Evolutionary conservation across 495 filamentous ascomycete species (phyloP), one percentile per base, ranked within the genome.

Genomic region (Zalerion maritima): DNA sequence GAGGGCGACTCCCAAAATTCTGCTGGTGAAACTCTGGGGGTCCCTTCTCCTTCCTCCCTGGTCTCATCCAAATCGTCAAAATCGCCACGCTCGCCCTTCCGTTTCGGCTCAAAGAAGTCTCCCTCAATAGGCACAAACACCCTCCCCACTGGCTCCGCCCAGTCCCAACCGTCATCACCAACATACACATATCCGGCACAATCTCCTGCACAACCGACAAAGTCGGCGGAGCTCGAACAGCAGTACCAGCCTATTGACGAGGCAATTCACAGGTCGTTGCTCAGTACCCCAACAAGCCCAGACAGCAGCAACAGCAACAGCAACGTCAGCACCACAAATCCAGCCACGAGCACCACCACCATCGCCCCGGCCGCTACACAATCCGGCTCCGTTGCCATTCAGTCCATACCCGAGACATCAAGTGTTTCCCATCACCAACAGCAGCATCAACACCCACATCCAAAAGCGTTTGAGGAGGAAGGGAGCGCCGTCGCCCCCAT

Each of bases 11-110:
- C 40, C n/a, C n/a, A n/a, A 23, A 37, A 46, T 32, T 37, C 46
- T 38, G 35, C 40, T 44, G 45, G 37, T 47, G 51, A 55, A 45
- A 50, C 45, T 25, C 48, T 51, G 34, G 52, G 47, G 28, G 45
- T 48, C 30, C 42, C 40, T 32, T 54, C 46, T 32, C 42, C 50
- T 21, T 33, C 49, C 17, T 11, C 31, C 26, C 5, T 24, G 26
- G 29, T 36, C 41, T 45, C 57, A 34, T 38, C 57, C 23, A 57
- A 41, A 32, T 67, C 63, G 29, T 62, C 62, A 23, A 58, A 53
- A 39, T 65, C 64, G 13, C 65, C 65, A 30, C 63, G 53, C 38
- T 68, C 65, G 12, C 65, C 65, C 5, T 60, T 67, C 40, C 48
- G 54, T 28, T 56, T 57, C 46, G 54, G 40, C 41, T 47, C 45